Percentiles rank a stretch among this genome's conserved stretches.
phyloP scores from a whole-genome alignment of 352 stramenopile species.

The Blastocystis sp. region DNA sequence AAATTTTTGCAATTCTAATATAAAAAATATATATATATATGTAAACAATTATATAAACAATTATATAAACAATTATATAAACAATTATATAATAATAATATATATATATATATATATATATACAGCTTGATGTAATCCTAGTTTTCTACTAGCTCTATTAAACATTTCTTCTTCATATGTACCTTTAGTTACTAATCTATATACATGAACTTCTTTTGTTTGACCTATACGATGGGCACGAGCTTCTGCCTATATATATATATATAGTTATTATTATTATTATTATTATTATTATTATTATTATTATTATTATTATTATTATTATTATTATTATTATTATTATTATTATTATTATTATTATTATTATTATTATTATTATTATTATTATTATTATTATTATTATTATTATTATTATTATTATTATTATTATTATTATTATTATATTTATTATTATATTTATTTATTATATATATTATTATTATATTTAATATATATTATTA shows the following conservation, averaged over 20 bases:
- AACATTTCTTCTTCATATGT: conserved; percentile 99
- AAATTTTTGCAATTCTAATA: conserved; percentile 61
- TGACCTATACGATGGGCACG: conserved; percentile 97
- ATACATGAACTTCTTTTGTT: conserved; percentile 95
- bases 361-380: too few species aligned
- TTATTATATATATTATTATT: too few species aligned
- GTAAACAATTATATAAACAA: too few species aligned
- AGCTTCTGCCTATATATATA: conserved; percentile 81
- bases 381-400: too few species aligned
- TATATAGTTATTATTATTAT: conserved; percentile 19
- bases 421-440: too few species aligned
- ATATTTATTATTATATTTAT: too few species aligned
- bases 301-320: conserved; percentile 96
- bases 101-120: conserved; percentile 77
- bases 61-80: too few species aligned
- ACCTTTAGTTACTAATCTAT: conserved; percentile 91
- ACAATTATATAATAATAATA: too few species aligned
- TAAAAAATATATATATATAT: conserved; percentile 78
- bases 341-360: too few species aligned
- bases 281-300: conserved; percentile 51
- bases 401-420: too few species aligned
- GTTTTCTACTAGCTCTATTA: conserved; percentile 87
- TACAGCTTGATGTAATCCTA: conserved; percentile 89
- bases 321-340: conserved; percentile 67
- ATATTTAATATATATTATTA: too few species aligned